Conservation (phyloP, 352 stramenopile species). For the Plasmopara viticola region DNA sequence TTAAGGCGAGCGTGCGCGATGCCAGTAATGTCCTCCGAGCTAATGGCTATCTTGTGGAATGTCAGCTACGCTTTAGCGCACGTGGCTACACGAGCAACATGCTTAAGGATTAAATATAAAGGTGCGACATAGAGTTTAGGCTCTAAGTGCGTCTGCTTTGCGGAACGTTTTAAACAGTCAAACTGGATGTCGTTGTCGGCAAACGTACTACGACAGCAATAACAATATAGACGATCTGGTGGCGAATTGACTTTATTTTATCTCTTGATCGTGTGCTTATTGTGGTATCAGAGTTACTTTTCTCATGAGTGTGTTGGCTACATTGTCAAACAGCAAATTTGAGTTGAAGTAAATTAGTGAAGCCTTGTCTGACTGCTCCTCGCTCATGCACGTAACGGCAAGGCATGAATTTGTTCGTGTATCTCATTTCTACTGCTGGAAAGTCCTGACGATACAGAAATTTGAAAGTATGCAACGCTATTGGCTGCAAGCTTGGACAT, state of each 20-base stretch:
- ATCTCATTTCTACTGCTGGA: slow-evolving; percentile 42
- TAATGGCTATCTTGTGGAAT: slow-evolving; percentile 3
- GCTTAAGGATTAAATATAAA: slow-evolving; percentile 21
- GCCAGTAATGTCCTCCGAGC: slow-evolving; percentile 15
- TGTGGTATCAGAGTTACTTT: slow-evolving; percentile 28
- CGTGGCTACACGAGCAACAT: slow-evolving; percentile 10
- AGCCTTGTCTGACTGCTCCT: slow-evolving; percentile 67
- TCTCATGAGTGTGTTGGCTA: slow-evolving; percentile 19
- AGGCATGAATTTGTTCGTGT: slow-evolving; percentile 48
- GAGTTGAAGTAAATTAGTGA: slow-evolving; percentile 68
- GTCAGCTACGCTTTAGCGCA: no score
- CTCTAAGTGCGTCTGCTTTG: slow-evolving; percentile 13
- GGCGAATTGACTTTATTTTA: not conserved
- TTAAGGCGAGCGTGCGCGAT: no score
- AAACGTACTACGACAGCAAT: slow-evolving; percentile 21
- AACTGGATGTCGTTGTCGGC: slow-evolving; percentile 15
- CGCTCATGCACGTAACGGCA: slow-evolving; percentile 57
- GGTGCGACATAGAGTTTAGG: slow-evolving; percentile 10
- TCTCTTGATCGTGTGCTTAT: slow-evolving; percentile 39
- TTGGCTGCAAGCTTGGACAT: slow-evolving; percentile 53
- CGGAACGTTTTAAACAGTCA: slow-evolving; percentile 10
- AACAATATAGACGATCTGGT: slow-evolving; percentile 18
- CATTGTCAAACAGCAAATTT: slow-evolving; percentile 32
- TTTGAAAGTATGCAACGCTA: slow-evolving; percentile 55
- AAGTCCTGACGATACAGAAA: slow-evolving; percentile 52